Conservation (phyloP, 2,329 filamentous ascomycete species). For the Remersonia thermophila region DNA sequence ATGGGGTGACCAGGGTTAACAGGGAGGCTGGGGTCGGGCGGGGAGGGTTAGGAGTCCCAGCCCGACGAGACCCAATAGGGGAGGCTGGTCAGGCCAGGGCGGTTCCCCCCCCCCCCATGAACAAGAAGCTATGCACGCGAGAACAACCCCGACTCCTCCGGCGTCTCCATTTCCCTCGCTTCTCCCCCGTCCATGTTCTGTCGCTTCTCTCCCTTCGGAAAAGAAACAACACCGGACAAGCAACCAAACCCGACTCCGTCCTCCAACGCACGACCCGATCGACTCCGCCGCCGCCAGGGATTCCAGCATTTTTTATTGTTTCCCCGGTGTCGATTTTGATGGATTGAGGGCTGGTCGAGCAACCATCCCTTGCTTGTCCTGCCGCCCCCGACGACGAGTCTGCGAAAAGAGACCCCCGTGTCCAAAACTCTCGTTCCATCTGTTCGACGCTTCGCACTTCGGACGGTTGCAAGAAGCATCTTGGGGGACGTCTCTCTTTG, state of each 20-base stretch:
- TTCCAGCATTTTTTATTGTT: slow-evolving; percentile 10
- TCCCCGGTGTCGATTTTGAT: slow-evolving; percentile 4
- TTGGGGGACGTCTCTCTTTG: neutral
- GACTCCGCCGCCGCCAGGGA: neutral
- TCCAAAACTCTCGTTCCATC: neutral
- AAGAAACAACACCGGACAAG: no score
- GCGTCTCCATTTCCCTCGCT: slow-evolving; percentile 1
- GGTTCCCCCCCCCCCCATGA: no score
- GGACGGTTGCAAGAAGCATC: slow-evolving; percentile 1
- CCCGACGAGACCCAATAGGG: slow-evolving; percentile 2
- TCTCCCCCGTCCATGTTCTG: no score
- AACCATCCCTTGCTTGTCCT: slow-evolving; percentile 3
- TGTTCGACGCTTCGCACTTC: neutral
- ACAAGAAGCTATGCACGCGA: neutral
- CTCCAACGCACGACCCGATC: no score
- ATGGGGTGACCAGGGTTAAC: slow-evolving; percentile 9
- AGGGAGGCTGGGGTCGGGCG: slow-evolving; percentile 16
- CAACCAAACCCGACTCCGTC: no score
- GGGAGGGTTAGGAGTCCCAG: slow-evolving; percentile 8
- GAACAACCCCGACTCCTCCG: neutral
- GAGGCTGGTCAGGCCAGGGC: no score
- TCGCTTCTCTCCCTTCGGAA: neutral
- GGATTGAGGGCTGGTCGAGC: slow-evolving; percentile 8
- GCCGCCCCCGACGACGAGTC: neutral
- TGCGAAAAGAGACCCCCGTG: no score